These are phyloP conservation scores for Fusarium redolens DNA, from an alignment of 2,329 filamentous ascomycete genomes.

Conservation along the genomic window DNA sequence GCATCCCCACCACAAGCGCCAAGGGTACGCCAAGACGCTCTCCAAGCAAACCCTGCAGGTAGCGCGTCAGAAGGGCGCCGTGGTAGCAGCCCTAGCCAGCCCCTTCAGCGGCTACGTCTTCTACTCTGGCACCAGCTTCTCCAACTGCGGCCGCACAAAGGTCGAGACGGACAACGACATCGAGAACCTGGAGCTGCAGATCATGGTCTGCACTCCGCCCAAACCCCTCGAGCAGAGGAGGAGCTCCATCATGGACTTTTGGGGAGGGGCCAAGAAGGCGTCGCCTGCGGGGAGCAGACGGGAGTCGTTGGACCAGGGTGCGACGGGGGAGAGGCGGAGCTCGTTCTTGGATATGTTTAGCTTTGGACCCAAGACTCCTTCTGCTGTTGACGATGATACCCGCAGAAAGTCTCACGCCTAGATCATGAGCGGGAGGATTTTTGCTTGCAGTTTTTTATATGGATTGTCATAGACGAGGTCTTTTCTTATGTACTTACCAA, in stretches of 20 bases:
- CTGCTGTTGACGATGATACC: conserved; percentile 8
- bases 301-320: conserved; percentile 24
- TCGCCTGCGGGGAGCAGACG: conserved; percentile 20
- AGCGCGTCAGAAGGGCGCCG: conserved; percentile 28
- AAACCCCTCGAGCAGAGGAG: conserved; percentile 29
- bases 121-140: conserved; percentile 34
- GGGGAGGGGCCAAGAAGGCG: conserved; percentile 6
- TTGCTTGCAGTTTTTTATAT: neutral
- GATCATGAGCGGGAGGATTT: neutral
- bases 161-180: conserved; percentile 31
- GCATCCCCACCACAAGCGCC: conserved; percentile 35
- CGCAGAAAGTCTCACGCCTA: conserved; percentile 32
- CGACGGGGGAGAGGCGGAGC: conserved; percentile 18
- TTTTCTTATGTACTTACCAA: conserved; percentile 3
- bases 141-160: conserved; percentile 36
- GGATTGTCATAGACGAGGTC: conserved; percentile 1
- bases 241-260: conserved; percentile 34
- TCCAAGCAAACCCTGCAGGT: conserved; percentile 30
- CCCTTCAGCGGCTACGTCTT: conserved; percentile 39
- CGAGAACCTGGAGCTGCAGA: conserved; percentile 33
- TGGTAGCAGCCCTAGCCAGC: conserved; percentile 25
- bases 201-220: conserved; percentile 31
- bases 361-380: conserved; percentile 20
- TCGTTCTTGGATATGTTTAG: conserved; percentile 34
- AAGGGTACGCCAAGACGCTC: conserved; percentile 36